Percentiles rank a stretch among this genome's conserved stretches.
Conservation (phyloP, 768 basidiomycete species). For the Termitomyces sp. region DNA sequence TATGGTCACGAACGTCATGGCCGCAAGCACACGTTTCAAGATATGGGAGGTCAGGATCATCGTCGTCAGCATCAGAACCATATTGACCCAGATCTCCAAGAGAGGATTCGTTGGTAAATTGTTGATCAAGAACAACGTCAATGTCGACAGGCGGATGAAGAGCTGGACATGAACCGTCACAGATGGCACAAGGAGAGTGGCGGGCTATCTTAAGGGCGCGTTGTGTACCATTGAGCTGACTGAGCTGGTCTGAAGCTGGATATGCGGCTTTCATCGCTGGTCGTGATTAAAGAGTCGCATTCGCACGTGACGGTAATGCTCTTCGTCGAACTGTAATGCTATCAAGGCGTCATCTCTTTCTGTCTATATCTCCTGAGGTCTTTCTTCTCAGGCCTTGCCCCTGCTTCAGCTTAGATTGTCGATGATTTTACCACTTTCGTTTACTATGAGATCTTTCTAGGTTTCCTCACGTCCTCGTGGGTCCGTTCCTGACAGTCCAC, state of each 20-base stretch:
- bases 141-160: constrained; percentile 60
- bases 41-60: constrained; percentile 47
- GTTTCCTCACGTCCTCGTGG: constrained; percentile 70
- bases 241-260: constrained; percentile 52
- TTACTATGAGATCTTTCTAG: constrained; percentile 47
- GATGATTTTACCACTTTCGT: constrained; percentile 69
- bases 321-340: not conserved
- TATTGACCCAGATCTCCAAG: constrained; percentile 57
- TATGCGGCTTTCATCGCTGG: constrained; percentile 58
- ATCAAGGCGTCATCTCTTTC: not conserved
- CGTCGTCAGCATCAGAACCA: constrained; percentile 71
- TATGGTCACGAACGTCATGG: constrained; percentile 59
- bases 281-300: not conserved
- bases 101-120: constrained; percentile 39
- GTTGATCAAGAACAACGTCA: constrained; percentile 54
- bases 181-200: constrained; percentile 67
- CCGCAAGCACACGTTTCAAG: constrained; percentile 65
- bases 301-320: constrained; percentile 1
- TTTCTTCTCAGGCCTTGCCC: constrained; percentile 2
- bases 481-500: constrained; percentile 60
- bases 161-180: constrained; percentile 57
- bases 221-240: constrained; percentile 42
- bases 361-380: constrained; percentile 6
- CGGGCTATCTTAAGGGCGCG: constrained; percentile 77
- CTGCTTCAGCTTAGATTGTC: constrained; percentile 46